Evolutionary conservation across 2,329 filamentous ascomycete genomes (phyloP), one percentile per base, ranked within the genome.

Genomic region (Apiospora koreana): DNA sequence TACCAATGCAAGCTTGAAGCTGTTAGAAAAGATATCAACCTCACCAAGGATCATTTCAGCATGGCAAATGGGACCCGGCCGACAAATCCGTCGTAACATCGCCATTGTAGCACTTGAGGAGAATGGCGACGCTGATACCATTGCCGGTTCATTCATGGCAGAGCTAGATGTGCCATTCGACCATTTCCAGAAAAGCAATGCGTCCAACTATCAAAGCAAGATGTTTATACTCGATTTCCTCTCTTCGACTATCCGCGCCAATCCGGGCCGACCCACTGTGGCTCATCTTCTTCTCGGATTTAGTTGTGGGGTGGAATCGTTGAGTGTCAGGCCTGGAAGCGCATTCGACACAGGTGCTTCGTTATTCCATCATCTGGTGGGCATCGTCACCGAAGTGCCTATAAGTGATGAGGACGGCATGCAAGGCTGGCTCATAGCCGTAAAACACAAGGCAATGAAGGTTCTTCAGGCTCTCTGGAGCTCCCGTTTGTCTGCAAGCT

Each of bases 221-320:
- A 85, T 93, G 68, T 92, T 92, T 71, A 91, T 98, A 28, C 86
- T 99, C 7, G 92, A 95, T 73, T 95, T 99, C 76, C 83, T 99
- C 46, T 92, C 93, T 75, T 89, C 91, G 69, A 97, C 94, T 77
- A 86, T 99, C 2, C 87, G 88, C 69, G 90, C 92, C 43, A 92
- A 91, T 35, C 91, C 93, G 1, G 88, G 92, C 75, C 89, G 91
- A 75, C 95, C 96, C 5, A 97, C 92, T 1, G 91, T 99, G 74
- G 96, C 95, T 0, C 97, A 99, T 80, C 86, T 97, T 64, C 85
- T 99, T 1, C 89, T 99, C 6, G 96, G 96, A 0, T 98, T 99
- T 79, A 88, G 88, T 69, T 97, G 94, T 76, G 89, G 90, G 58
- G 88, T 92, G 45, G 91, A 90, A 72, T 87, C 87, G 12, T 84